These are phyloP conservation scores for Pseudozyma thailandica DNA, from an alignment of 1,284 basidiomycete genomes.

Conservation along the genomic window DNA sequence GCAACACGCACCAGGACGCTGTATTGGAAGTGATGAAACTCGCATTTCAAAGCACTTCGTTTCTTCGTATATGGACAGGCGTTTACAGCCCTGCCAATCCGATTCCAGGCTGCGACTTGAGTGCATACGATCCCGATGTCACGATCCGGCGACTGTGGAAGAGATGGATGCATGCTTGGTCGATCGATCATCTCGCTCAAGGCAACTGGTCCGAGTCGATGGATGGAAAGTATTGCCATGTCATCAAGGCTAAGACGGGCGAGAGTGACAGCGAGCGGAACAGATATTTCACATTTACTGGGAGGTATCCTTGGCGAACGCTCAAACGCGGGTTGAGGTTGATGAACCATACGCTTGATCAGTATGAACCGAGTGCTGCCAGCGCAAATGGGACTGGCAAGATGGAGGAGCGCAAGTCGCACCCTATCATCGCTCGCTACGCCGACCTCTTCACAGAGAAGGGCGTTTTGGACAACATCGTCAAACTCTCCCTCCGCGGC, in stretches of 20 bases:
- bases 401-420: background rate
- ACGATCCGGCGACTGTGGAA: conserved; percentile 31
- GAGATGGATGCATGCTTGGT: conserved; percentile 37
- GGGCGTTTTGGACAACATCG: conserved; percentile 8
- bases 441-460: conserved; percentile 5
- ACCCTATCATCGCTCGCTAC: background rate
- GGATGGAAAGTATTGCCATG: background rate
- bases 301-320: conserved; percentile 31
- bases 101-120: background rate
- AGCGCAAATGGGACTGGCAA: background rate
- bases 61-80: conserved; percentile 18
- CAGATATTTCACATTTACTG: conserved; percentile 15
- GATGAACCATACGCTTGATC: conserved; percentile 18
- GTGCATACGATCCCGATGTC: conserved; percentile 4
- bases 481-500: conserved; percentile 16
- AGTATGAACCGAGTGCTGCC: conserved; percentile 7
- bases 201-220: background rate
- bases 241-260: background rate
- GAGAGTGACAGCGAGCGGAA: no score
- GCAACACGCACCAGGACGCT: conserved; percentile 3
- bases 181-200: conserved; percentile 4
- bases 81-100: conserved; percentile 8
- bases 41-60: conserved; percentile 8
- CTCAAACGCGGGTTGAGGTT: conserved; percentile 18
- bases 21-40: conserved; percentile 17